These are phyloP conservation scores for Aphanoascus verrucosus DNA, from an alignment of 2,329 filamentous ascomycete species.

Conservation along the genomic window DNA sequence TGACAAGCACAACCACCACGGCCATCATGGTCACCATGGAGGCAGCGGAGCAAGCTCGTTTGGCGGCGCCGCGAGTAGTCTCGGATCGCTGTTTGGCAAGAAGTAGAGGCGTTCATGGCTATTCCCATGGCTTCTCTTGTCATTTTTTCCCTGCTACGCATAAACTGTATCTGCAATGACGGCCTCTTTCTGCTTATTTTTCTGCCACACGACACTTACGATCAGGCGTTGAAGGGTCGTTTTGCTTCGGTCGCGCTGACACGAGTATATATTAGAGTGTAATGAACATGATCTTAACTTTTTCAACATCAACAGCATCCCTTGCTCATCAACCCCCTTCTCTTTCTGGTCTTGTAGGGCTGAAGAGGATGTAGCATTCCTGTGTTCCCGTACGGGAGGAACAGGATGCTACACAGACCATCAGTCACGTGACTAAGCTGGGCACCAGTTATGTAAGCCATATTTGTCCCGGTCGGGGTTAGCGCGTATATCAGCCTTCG, in stretches of 20 bases:
- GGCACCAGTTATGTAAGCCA: background rate
- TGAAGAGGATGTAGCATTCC: background rate
- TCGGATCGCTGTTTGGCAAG: constrained; percentile 12
- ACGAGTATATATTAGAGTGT: background rate
- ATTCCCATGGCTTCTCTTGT: background rate
- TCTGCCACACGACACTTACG: background rate
- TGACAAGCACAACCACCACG: constrained; percentile 19
- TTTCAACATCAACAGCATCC: background rate
- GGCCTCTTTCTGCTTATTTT: background rate
- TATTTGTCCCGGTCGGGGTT: background rate
- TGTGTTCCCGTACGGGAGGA: background rate
- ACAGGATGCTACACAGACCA: background rate
- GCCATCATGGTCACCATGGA: constrained; percentile 17
- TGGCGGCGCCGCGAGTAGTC: constrained; percentile 1
- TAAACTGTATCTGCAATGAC: background rate
- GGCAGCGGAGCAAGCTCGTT: constrained; percentile 18
- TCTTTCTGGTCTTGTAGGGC: background rate
- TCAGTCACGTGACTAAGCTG: background rate
- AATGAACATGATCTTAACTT: background rate
- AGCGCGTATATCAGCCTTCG: background rate
- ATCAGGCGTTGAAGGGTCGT: background rate
- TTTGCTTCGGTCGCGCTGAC: background rate
- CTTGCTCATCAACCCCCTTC: background rate
- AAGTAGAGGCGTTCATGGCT: constrained; percentile 1
- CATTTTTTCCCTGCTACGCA: background rate